phyloP scores from a whole-genome alignment of 768 basidiomycete species.

The Tubosaeta sp. region DNA sequence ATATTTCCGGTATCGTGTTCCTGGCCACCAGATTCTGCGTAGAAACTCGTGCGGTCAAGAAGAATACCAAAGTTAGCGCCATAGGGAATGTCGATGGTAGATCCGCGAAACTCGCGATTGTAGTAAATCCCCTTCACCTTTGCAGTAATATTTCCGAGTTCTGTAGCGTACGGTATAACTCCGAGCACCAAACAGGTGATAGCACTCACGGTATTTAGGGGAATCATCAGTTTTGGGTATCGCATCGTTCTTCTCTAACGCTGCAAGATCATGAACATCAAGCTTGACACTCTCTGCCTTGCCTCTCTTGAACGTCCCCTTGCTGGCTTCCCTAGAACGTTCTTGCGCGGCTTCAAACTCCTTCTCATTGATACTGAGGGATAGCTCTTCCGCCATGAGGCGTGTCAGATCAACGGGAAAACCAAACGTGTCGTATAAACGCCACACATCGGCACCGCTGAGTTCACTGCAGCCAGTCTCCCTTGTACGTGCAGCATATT shows the following conservation, averaged over 20 bases:
- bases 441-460: conserved; percentile 92
- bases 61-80: conserved; percentile 75
- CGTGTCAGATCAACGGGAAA: conserved; percentile 96
- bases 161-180: conserved; percentile 37
- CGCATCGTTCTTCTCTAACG: conserved; percentile 68
- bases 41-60: conserved; percentile 92
- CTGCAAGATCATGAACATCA: conserved; percentile 92
- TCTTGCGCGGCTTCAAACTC: conserved; percentile 90
- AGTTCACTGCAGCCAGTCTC: conserved; percentile 62
- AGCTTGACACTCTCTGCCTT: conserved; percentile 73
- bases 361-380: conserved; percentile 75
- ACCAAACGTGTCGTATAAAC: conserved; percentile 95
- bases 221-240: conserved; percentile 94
- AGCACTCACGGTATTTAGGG: conserved; percentile 76
- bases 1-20: conserved; percentile 96
- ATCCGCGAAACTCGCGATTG: conserved; percentile 66
- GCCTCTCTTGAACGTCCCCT: conserved; percentile 72
- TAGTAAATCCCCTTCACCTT: conserved; percentile 82
- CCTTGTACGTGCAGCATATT: conserved; percentile 69
- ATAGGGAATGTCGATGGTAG: conserved; percentile 64
- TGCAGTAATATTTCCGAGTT: conserved; percentile 70
- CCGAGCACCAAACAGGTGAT: not conserved
- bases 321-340: conserved; percentile 87
- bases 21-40: conserved; percentile 96
- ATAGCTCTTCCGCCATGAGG: conserved; percentile 94